Evolutionary conservation across 225 moss, liverwort and hornwort species (phyloP), one percentile per base, ranked within the genome.

Genomic region (Sphagnum tenellum): DNA sequence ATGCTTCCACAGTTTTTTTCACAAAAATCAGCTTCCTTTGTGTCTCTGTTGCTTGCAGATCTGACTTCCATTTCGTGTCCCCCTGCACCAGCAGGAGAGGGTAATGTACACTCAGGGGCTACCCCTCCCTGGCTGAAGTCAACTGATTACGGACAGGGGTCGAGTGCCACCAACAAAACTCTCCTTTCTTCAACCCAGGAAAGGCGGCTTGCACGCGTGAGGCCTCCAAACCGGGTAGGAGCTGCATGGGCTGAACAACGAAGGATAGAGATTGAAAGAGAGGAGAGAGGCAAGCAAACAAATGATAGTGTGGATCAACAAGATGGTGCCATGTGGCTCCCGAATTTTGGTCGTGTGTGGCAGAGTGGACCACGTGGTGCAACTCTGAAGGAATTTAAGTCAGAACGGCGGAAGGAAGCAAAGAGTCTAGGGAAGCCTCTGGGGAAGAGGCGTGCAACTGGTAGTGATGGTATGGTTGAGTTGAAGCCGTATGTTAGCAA

Each of bases 311-410:
- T 56, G 45, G 64, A 60, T 60, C 60, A 66, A 8, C 66, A 76
- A 74, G 70, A 68, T 11, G 78, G 78, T 70, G 74, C 80, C 63
- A 65, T 76, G 56, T 98, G 98, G 98, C 81, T 93, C 13, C 98
- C 98, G 52, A 93, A 75, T 73, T 98, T 98, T 70, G 98, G 98
- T 65, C 87, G 98, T 66, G 93, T 98, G 60, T 98, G 93, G 93
- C 98, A 98, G 80, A 89, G 90, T 78, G 96, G 96, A 47, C 82
- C 98, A 64, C 90, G 98, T n/a, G 83, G 77, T 57, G 93, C 93
- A 13, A 87, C 87, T 5, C 77, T 82, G 75, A 93, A 84, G 76
- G 98, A 98, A 60, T 98, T 90, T 64, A 93, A 98, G 72, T 82
- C 93, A 56, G 98, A 98, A 59, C 90, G 83, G 70, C 76, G 80